Evolutionary conservation across 148 eudicot species (phyloP), one percentile per base, ranked within the genome.

Genomic region (Fagopyrum homotropicum): DNA sequence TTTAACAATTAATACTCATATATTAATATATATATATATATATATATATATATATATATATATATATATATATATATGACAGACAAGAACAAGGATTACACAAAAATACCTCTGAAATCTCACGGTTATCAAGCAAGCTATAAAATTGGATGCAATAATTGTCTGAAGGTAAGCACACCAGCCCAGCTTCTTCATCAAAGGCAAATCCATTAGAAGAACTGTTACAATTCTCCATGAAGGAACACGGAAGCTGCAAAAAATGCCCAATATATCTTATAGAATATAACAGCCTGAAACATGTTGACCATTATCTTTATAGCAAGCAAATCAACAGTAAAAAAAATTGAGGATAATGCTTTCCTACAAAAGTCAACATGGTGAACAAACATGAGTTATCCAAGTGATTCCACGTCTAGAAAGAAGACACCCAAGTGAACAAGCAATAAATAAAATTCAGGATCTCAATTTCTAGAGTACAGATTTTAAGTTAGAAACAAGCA

Each of bases 101-200:
- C 55, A 16, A 45, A n/a, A 29, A 47, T 66, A 95, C 98, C 97
- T 95, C 84, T 5, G 92, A 85, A 73, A 90, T 79, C 81, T 90
- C 97, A 76, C 85, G 89, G 81, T 92, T 90, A 83, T 90, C 87
- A 74, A 90, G 84, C 91, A 95, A 81, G 86, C 92, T 89, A 75
- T 89, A 95, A 54, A 95, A 80, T 76, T 95, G 98, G 83, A 95
- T 83, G 77, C 92, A 78, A 76, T 95, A 95, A 75, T 90, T 86
- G 35, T 90, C 91, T 4, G 96, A 80, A 71, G 90, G 84, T 51
- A 92, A 76, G 68, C 90, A 91, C 85, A 85, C 90, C 77, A 90
- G 47, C 45, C 96, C 97, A 71, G 86, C 72, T 56, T 86, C 77
- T 45, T 52, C 63, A 82, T 90, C 88, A 75, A 95, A 83, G 60